These are phyloP conservation scores for Ilyonectria destructans DNA, from an alignment of 2,329 filamentous ascomycete genomes.

Conservation along the genomic window DNA sequence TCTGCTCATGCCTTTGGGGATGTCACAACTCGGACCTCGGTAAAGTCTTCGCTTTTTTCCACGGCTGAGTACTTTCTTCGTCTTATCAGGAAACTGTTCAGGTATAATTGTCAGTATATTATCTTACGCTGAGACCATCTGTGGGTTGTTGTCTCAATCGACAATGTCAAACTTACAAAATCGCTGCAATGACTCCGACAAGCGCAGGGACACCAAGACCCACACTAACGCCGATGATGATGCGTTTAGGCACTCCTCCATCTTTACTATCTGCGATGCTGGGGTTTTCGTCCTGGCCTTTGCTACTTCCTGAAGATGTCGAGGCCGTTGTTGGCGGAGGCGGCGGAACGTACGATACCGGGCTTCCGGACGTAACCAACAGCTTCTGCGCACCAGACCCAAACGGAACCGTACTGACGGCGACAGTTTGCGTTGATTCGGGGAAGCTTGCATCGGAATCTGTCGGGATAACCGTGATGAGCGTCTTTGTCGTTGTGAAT, in stretches of 20 bases:
- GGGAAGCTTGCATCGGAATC: constrained; percentile 57
- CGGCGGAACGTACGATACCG: constrained; percentile 60
- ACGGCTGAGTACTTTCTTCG: constrained; percentile 3
- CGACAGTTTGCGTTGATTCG: constrained; percentile 50
- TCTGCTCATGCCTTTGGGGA: no score
- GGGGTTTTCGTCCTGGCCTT: not conserved
- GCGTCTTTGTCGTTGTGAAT: constrained; percentile 57
- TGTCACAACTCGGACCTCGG: not conserved
- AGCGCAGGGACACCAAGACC: constrained; percentile 62
- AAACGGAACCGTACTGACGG: constrained; percentile 59
- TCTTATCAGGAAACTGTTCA: constrained; percentile 9
- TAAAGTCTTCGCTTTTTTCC: constrained; percentile 1
- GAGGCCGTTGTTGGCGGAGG: constrained; percentile 43
- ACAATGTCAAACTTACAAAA: constrained; percentile 51
- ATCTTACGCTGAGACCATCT: not conserved
- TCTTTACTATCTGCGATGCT: not conserved
- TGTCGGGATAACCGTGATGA: constrained; percentile 58
- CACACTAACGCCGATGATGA: constrained; percentile 66
- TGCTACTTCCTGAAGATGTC: not conserved
- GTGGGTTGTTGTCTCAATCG: not conserved
- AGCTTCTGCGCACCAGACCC: constrained; percentile 55
- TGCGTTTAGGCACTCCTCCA: constrained; percentile 58
- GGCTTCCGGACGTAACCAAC: constrained; percentile 56
- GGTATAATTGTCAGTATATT: not conserved
- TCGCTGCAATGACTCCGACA: constrained; percentile 47